Evolutionary conservation across 1,284 basidiomycete genomes (phyloP).

Genomic region (Somion occarium): DNA sequence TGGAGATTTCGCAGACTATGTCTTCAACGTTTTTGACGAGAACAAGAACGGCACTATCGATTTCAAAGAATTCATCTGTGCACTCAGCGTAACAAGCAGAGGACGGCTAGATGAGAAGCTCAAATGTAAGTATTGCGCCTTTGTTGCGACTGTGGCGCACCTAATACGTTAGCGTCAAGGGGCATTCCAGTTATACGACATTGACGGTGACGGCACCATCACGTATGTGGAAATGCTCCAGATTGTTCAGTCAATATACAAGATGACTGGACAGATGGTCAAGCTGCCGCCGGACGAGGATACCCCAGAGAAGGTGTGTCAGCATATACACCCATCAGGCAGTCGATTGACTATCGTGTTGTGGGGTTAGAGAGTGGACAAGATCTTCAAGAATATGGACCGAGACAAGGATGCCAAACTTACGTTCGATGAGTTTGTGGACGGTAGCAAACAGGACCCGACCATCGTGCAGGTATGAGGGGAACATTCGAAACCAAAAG

Average conservation of each 20-base stretch:
- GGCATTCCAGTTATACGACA: constrained; percentile 99
- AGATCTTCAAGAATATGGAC: constrained; percentile 95
- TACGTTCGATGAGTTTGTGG: constrained; percentile 94
- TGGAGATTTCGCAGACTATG: constrained; percentile 94
- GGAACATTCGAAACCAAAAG: constrained; percentile 5
- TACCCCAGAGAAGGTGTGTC: constrained; percentile 90
- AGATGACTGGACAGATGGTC: constrained; percentile 99
- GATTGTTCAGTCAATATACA: constrained; percentile 95
- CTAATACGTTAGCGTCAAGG: constrained; percentile 45
- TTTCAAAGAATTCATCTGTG: constrained; percentile 99
- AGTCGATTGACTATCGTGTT: not conserved
- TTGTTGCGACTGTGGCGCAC: constrained; percentile 6
- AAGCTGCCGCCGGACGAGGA: constrained; percentile 97
- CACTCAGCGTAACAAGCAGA: constrained; percentile 90
- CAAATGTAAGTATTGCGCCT: constrained; percentile 67
- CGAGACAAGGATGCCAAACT: constrained; percentile 85
- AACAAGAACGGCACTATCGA: constrained; percentile 96
- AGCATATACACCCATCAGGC: too few species aligned
- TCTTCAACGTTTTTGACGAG: constrained; percentile 97
- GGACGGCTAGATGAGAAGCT: constrained; percentile 97
- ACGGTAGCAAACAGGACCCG: constrained; percentile 95
- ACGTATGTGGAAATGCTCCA: constrained; percentile 99
- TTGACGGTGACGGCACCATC: constrained; percentile 95
- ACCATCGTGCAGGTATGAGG: constrained; percentile 90
- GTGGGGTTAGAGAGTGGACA: constrained; percentile 78